Percentiles rank a stretch among this genome's conserved stretches.
Evolutionary conservation across 805 yeast species (phyloP).

Genomic region (Spathaspora boniae): DNA sequence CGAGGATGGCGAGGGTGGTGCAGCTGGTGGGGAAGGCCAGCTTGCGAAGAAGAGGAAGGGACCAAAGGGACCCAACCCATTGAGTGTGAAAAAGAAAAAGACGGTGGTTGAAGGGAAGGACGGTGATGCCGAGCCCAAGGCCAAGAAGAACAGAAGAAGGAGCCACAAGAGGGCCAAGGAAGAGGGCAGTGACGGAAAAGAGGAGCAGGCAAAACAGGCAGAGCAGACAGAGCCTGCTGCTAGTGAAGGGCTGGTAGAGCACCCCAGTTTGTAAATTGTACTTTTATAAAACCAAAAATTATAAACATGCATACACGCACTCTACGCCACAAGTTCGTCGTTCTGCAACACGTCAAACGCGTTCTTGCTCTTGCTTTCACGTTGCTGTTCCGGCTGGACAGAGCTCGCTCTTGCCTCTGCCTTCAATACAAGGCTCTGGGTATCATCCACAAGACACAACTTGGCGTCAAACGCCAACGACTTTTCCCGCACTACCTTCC

Average conservation of each 20-base stretch:
- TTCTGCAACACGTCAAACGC: conserved; percentile 8
- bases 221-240: background rate
- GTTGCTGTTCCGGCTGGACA: background rate
- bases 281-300: no score
- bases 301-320: no score
- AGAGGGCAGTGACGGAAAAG: no score
- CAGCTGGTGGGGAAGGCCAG: conserved; percentile 12
- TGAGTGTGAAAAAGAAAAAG: conserved; percentile 80
- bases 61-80: conserved; percentile 83
- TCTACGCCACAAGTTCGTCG: background rate
- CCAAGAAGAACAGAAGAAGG: conserved; percentile 10
- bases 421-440: conserved; percentile 16
- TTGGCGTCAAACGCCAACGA: conserved; percentile 50
- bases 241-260: background rate
- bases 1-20: conserved; percentile 20
- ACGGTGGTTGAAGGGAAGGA: conserved; percentile 8
- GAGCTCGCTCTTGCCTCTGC: conserved; percentile 9
- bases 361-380: conserved; percentile 3
- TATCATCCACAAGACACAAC: conserved; percentile 39
- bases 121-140: conserved; percentile 6
- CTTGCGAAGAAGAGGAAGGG: conserved; percentile 54
- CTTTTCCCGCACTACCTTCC: conserved; percentile 28
- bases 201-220: background rate
- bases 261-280: background rate
- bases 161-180: no score